Percentiles rank a stretch among this genome's conserved stretches.
These are phyloP conservation scores for Saxophila tyrrhenica DNA, from an alignment of 495 filamentous ascomycete genomes.

Conservation along the genomic window DNA sequence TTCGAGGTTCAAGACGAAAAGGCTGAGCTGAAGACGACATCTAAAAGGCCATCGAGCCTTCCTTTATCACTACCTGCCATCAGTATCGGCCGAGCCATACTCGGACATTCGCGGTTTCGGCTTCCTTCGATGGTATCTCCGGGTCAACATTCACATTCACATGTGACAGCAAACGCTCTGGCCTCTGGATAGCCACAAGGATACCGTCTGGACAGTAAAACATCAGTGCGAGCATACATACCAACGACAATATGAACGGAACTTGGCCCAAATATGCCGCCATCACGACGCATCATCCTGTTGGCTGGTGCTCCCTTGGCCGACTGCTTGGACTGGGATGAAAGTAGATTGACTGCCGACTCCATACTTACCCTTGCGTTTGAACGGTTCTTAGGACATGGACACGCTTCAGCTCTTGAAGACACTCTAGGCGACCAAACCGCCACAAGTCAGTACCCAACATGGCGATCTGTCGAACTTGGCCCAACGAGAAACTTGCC, in stretches of 20 bases:
- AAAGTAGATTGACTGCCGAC: slow-evolving; percentile 36
- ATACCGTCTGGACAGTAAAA: background rate
- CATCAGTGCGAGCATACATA: background rate
- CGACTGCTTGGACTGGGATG: slow-evolving; percentile 44
- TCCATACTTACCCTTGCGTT: background rate
- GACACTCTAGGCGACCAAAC: background rate
- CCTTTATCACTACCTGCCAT: background rate
- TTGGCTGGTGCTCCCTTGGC: slow-evolving; percentile 52
- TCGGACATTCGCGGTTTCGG: background rate
- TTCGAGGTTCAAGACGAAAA: too few relatives aligned
- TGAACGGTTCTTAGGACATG: background rate
- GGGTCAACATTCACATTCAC: background rate
- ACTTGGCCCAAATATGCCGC: background rate
- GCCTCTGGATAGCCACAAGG: background rate
- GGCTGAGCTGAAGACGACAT: too few relatives aligned
- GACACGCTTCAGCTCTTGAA: background rate
- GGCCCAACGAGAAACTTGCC: background rate
- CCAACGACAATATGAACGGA: too few relatives aligned
- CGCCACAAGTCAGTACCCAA: background rate
- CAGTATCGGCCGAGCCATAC: background rate
- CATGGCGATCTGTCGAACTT: slow-evolving; percentile 6
- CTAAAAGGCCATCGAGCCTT: background rate
- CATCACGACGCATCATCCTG: slow-evolving; percentile 27
- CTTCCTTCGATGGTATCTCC: background rate
- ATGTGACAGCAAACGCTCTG: too few relatives aligned